These are phyloP conservation scores for Oenanthe javanica DNA, from an alignment of 140 eudicot species.

Conservation along the genomic window DNA sequence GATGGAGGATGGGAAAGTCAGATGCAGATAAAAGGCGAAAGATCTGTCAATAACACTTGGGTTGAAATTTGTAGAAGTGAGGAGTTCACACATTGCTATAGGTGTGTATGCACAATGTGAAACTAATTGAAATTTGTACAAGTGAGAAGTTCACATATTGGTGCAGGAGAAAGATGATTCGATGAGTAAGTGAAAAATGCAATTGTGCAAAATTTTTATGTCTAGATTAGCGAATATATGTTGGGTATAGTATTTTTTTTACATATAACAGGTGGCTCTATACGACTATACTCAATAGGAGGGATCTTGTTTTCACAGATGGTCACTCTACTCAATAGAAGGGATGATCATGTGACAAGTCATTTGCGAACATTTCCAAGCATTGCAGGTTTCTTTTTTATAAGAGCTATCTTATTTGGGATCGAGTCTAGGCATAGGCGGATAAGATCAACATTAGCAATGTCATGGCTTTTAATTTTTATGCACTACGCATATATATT, in stretches of 20 bases:
- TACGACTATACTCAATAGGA: too few relatives aligned
- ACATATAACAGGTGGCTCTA: too few relatives aligned
- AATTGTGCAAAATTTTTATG: background rate
- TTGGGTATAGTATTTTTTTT: too few relatives aligned
- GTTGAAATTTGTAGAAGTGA: background rate
- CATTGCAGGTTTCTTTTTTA: background rate
- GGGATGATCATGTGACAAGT: background rate
- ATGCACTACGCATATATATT: too few relatives aligned
- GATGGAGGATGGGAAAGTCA: background rate
- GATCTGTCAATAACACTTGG: background rate
- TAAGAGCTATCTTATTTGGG: background rate
- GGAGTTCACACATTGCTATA: background rate
- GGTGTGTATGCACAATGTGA: background rate
- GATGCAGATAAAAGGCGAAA: background rate
- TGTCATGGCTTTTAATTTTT: background rate
- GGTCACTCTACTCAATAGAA: background rate
- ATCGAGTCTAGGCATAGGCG: background rate
- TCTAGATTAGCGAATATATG: background rate
- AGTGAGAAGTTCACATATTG: background rate
- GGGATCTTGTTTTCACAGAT: background rate
- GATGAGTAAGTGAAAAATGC: background rate
- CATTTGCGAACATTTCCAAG: background rate
- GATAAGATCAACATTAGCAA: background rate
- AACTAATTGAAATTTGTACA: background rate
- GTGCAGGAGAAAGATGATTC: background rate